Evolutionary conservation across 2,329 filamentous ascomycete genomes (phyloP).

Genomic region (Diaporthe citrichinensis): DNA sequence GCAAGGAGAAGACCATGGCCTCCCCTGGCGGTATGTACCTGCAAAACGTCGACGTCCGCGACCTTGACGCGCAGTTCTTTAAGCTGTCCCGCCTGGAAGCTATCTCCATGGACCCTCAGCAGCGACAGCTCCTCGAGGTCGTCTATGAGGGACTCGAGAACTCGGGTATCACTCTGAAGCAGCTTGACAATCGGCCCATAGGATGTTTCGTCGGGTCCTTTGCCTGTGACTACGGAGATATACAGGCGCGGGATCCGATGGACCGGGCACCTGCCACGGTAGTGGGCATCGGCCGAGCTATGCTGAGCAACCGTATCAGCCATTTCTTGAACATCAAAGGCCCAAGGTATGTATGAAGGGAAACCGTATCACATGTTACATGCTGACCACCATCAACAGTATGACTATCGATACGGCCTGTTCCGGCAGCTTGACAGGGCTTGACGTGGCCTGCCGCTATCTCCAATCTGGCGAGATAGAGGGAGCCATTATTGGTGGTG

Average conservation of each 20-base stretch:
- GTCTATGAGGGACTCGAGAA: slow-evolving; percentile 58
- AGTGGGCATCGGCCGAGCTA: slow-evolving; percentile 52
- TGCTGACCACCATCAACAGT: slow-evolving; percentile 41
- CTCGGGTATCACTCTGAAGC: slow-evolving; percentile 51
- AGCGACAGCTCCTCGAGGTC: slow-evolving; percentile 56
- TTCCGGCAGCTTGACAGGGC: slow-evolving; percentile 59
- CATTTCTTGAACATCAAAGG: slow-evolving; percentile 56
- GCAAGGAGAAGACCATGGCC: slow-evolving; percentile 44
- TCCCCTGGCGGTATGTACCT: slow-evolving; percentile 49
- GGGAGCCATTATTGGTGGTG: slow-evolving; percentile 58
- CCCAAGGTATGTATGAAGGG: slow-evolving; percentile 32
- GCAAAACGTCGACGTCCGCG: slow-evolving; percentile 50
- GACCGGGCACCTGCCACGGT: slow-evolving; percentile 38
- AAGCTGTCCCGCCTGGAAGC: slow-evolving; percentile 58
- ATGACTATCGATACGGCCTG: slow-evolving; percentile 67
- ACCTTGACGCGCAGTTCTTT: slow-evolving; percentile 58
- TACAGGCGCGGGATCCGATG: slow-evolving; percentile 16
- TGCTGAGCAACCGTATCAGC: slow-evolving; percentile 55
- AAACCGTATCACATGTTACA: too few relatives aligned
- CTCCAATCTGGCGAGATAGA: slow-evolving; percentile 55
- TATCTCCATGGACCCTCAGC: slow-evolving; percentile 58
- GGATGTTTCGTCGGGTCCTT: slow-evolving; percentile 50
- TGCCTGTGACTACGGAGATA: slow-evolving; percentile 33
- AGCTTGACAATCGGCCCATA: slow-evolving; percentile 38
- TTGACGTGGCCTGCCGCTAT: slow-evolving; percentile 59